Conservation (phyloP, 139 green algal genomes). For the Chlamydomonas sp. region DNA sequence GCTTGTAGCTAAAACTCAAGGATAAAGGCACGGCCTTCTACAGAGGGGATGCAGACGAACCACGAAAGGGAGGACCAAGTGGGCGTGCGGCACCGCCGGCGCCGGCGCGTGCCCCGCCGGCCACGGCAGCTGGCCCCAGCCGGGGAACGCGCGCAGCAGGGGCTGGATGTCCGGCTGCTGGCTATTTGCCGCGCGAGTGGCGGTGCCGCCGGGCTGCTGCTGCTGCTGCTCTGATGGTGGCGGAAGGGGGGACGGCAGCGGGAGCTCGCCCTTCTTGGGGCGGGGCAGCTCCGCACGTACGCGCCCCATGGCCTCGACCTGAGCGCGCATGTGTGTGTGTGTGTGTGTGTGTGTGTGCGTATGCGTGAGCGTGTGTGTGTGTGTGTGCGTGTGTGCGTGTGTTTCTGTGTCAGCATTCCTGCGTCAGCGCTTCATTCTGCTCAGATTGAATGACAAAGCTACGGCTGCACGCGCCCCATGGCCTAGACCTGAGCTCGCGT, state of each 20-base stretch:
- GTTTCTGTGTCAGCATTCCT: too few relatives aligned
- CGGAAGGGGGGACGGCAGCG: not conserved
- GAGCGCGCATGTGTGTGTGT: not conserved
- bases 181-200: too few relatives aligned
- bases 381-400: not conserved
- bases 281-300: conserved; percentile 42
- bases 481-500: not conserved
- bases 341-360: not conserved
- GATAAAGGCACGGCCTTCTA: too few relatives aligned
- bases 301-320: conserved; percentile 1
- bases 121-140: conserved; percentile 36
- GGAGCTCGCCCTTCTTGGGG: conserved; percentile 8
- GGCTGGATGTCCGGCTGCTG: not conserved
- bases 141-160: not conserved
- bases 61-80: conserved; percentile 69
- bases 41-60: conserved; percentile 5
- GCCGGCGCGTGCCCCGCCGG: conserved; percentile 7
- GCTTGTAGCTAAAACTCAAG: too few relatives aligned
- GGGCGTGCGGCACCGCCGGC: conserved; percentile 25
- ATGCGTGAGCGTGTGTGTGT: not conserved
- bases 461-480: not conserved
- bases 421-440: too few relatives aligned
- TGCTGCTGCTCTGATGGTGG: not conserved
- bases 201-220: not conserved
- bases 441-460: too few relatives aligned